A percentile compares a stretch with the other conserved stretches of the same genome.
phyloP scores from a whole-genome alignment of 495 filamentous ascomycete genomes.

The Penicillium canescens region DNA sequence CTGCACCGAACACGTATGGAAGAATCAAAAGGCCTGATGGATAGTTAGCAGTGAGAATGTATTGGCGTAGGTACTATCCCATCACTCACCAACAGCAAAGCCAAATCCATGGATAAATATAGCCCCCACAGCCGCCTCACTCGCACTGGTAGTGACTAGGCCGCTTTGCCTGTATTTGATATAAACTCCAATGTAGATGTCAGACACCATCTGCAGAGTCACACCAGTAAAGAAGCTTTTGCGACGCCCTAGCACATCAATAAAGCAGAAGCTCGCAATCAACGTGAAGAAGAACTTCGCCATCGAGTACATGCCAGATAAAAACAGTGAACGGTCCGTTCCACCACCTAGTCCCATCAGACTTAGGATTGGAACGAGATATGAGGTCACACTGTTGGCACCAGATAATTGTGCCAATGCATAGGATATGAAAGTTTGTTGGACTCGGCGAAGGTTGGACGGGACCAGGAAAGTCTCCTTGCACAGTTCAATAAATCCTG shows the following conservation, averaged over 20 bases:
- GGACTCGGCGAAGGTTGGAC: conserved; percentile 17
- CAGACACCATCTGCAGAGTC: conserved; percentile 12
- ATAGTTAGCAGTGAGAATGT: neutral
- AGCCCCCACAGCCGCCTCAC: conserved; percentile 9
- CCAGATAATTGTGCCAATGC: conserved; percentile 21
- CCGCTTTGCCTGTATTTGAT: conserved; percentile 13
- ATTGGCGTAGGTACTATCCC: neutral
- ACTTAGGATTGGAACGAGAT: conserved; percentile 7
- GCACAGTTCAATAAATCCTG: conserved; percentile 12
- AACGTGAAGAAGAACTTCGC: conserved; percentile 15
- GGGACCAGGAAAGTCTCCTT: conserved; percentile 11
- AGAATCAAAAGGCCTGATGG: conserved; percentile 11
- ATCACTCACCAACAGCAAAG: conserved; percentile 10
- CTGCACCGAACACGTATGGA: conserved; percentile 21
- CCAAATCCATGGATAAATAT: conserved; percentile 17
- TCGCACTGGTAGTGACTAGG: neutral
- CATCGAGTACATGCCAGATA: conserved; percentile 16
- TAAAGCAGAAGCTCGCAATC: conserved; percentile 16
- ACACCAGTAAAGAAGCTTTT: conserved; percentile 12
- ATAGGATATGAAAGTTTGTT: conserved; percentile 10
- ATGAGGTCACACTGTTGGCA: conserved; percentile 19
- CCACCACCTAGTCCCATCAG: conserved; percentile 6
- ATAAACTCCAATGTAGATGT: conserved; percentile 12
- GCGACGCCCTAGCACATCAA: conserved; percentile 15
- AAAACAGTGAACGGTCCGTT: conserved; percentile 4